These are phyloP conservation scores for Aspergillus sp. DNA, from an alignment of 2,329 filamentous ascomycete genomes.

Conservation along the genomic window DNA sequence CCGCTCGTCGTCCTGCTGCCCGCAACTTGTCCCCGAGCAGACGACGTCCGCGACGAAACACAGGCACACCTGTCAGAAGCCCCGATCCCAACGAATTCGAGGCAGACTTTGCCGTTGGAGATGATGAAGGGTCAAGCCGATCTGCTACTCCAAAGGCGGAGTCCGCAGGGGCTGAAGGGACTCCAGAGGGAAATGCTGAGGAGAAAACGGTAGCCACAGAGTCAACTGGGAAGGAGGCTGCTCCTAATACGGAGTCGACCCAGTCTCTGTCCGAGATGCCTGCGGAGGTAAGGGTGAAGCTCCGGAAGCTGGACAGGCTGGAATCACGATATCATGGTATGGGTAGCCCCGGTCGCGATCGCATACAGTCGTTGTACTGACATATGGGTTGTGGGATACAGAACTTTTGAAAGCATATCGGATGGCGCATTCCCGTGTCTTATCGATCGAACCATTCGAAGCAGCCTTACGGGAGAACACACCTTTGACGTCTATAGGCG, in stretches of 20 bases:
- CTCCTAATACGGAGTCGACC: conserved; percentile 18
- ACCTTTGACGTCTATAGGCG: conserved; percentile 79
- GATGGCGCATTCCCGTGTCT: conserved; percentile 79
- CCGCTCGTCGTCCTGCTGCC: conserved; percentile 32
- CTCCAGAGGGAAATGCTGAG: conserved; percentile 15
- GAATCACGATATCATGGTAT: conserved; percentile 81
- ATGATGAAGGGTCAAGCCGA: conserved; percentile 66
- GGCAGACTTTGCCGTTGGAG: conserved; percentile 79
- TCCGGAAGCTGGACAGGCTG: conserved; percentile 84
- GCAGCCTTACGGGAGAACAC: conserved; percentile 87
- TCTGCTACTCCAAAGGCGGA: conserved; percentile 55
- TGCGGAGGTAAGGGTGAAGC: conserved; percentile 66
- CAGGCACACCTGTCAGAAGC: conserved; percentile 46
- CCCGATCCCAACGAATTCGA: conserved; percentile 87
- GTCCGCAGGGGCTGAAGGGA: conserved; percentile 26
- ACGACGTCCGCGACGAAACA: conserved; percentile 31
- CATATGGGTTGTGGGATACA: conserved; percentile 28
- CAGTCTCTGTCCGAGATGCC: conserved; percentile 54
- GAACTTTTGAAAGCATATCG: conserved; percentile 89
- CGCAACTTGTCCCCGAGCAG: conserved; percentile 24
- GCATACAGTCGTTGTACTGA: not conserved
- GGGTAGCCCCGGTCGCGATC: not conserved
- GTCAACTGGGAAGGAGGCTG: conserved; percentile 14
- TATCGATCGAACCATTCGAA: conserved; percentile 90
- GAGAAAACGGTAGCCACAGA: conserved; percentile 15